A percentile compares a stretch with the other conserved stretches of the same genome.
Conservation (phyloP, 352 stramenopile species). For the Phytopythium montanum region DNA sequence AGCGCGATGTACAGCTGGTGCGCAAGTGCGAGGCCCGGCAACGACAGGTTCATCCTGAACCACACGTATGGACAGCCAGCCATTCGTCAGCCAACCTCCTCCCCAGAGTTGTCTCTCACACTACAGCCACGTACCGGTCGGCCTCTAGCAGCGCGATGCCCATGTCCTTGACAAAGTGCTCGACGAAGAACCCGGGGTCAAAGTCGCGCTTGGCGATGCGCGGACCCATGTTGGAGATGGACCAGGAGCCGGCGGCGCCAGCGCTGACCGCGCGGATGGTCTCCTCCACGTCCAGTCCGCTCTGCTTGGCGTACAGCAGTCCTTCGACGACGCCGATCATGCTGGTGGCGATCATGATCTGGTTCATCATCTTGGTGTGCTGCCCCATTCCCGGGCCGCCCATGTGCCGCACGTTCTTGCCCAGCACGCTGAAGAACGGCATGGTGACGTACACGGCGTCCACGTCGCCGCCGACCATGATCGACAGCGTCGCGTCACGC, state of each 20-base stretch:
- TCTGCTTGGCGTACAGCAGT: slow-evolving; percentile 86
- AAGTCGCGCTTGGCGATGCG: slow-evolving; percentile 88
- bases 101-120: not conserved
- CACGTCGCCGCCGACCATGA: slow-evolving; percentile 90
- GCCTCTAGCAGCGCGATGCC: slow-evolving; percentile 87
- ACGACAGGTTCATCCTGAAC: slow-evolving; percentile 78
- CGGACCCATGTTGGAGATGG: slow-evolving; percentile 87
- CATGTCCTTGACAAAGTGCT: slow-evolving; percentile 92
- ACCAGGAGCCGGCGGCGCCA: slow-evolving; percentile 86
- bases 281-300: slow-evolving; percentile 85
- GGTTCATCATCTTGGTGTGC: slow-evolving; percentile 93
- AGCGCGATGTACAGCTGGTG: slow-evolving; percentile 86
- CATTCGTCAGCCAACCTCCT: not conserved
- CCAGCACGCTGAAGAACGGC: slow-evolving; percentile 87
- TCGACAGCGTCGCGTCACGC: slow-evolving; percentile 79
- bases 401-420: slow-evolving; percentile 90
- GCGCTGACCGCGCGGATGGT: slow-evolving; percentile 82
- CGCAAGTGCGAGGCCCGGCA: slow-evolving; percentile 80
- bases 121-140: slow-evolving; percentile 31
- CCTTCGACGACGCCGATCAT: slow-evolving; percentile 90
- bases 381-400: slow-evolving; percentile 76
- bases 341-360: slow-evolving; percentile 86
- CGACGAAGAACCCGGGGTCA: slow-evolving; percentile 89
- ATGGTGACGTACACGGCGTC: slow-evolving; percentile 76
- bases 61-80: slow-evolving; percentile 5